Percentiles rank a stretch among this genome's conserved stretches.
Evolutionary conservation across 768 basidiomycete genomes (phyloP).

Genomic region (Xerocomellus intermedius): DNA sequence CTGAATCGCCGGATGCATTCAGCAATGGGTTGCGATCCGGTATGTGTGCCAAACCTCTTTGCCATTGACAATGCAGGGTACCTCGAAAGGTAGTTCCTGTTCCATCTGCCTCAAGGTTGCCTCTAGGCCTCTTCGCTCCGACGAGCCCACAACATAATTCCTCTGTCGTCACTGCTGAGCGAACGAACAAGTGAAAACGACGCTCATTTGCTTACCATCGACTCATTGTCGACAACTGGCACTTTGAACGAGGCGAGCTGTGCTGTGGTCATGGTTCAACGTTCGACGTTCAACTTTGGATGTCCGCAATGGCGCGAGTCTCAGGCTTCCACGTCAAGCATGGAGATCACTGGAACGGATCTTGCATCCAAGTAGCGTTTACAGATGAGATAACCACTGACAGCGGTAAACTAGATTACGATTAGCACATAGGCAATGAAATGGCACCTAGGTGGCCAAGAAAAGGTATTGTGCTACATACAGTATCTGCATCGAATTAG

Average conservation of each 20-base stretch:
- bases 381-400: background rate
- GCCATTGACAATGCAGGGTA: constrained; percentile 92
- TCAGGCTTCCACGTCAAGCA: background rate
- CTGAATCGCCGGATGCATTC: constrained; percentile 36
- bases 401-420: background rate
- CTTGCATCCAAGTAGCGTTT: constrained; percentile 1
- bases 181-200: background rate
- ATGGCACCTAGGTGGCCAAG: background rate
- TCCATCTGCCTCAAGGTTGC: constrained; percentile 79
- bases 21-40: background rate
- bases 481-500: background rate
- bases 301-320: background rate
- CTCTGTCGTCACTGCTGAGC: constrained; percentile 43
- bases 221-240: constrained; percentile 88
- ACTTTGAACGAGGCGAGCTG: constrained; percentile 86
- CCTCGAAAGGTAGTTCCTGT: constrained; percentile 81
- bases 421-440: background rate
- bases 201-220: constrained; percentile 59
- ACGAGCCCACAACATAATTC: constrained; percentile 73
- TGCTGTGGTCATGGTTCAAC: constrained; percentile 61
- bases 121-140: constrained; percentile 71
- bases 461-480: constrained; percentile 1
- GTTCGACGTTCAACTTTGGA: too few species aligned
- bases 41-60: constrained; percentile 54
- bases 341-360: constrained; percentile 13